These are phyloP conservation scores for Populus hybrid DNA, from an alignment of 441 rosid species.

Conservation along the genomic window DNA sequence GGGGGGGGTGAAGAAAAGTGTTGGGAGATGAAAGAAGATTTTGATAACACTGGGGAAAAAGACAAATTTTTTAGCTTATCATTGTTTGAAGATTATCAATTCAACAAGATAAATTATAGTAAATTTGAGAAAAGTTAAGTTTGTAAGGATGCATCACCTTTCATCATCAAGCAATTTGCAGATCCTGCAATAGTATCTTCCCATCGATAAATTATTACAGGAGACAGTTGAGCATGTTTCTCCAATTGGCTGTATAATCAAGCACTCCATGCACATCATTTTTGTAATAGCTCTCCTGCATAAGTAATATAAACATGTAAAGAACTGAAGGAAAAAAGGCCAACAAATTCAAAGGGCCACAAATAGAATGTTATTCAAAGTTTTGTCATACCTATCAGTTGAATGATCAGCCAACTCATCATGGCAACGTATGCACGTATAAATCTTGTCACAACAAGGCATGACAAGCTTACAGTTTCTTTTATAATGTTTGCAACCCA, in stretches of 20 bases:
- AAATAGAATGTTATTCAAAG: not conserved
- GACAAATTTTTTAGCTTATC: not conserved
- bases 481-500: constrained; percentile 80
- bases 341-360: constrained; percentile 5
- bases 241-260: constrained; percentile 57
- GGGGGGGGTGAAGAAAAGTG: too few species aligned
- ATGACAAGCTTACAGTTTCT: constrained; percentile 68
- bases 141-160: constrained; percentile 35
- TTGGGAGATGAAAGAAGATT: not conserved
- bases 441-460: constrained; percentile 65
- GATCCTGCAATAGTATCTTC: constrained; percentile 69
- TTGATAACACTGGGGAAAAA: not conserved
- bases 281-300: constrained; percentile 54
- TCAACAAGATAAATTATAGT: not conserved
- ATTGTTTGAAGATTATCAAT: not conserved
- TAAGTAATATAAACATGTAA: constrained; percentile 11
- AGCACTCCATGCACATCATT: constrained; percentile 93
- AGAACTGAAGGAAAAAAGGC: not conserved
- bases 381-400: constrained; percentile 50
- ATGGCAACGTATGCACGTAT: constrained; percentile 75
- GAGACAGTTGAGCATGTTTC: constrained; percentile 45
- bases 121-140: not conserved
- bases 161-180: constrained; percentile 70
- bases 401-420: constrained; percentile 71
- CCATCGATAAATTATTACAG: constrained; percentile 63